phyloP scores from a whole-genome alignment of 495 filamentous ascomycete genomes.

The Tuber magnatum region DNA sequence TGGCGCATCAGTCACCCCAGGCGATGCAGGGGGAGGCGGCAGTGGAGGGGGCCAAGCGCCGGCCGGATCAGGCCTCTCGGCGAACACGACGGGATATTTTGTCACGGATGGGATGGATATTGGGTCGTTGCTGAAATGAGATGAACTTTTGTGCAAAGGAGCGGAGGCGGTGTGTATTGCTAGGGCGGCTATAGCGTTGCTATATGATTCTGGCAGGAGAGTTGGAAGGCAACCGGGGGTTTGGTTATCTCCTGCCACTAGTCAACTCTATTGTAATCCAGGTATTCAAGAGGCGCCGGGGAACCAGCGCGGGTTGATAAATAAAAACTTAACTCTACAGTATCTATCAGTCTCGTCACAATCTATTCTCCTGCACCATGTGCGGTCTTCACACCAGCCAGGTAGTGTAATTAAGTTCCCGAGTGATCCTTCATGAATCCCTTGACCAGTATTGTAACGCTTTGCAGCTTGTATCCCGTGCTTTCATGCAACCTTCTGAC shows the following conservation, averaged over 20 bases:
- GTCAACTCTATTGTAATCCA: background rate
- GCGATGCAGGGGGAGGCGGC: conserved; percentile 14
- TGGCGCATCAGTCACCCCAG: conserved; percentile 4
- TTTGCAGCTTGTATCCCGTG: background rate
- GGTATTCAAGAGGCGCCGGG: background rate
- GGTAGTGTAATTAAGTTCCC: background rate
- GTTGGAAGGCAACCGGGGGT: background rate
- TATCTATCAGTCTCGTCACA: background rate
- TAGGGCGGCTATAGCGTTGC: background rate
- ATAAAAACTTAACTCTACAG: background rate
- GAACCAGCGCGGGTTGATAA: background rate
- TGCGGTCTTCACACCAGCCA: background rate
- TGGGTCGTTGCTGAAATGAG: background rate
- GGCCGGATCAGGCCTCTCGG: background rate
- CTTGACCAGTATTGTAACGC: background rate
- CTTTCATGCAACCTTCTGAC: background rate
- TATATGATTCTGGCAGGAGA: background rate
- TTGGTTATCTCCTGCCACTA: background rate
- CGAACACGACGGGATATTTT: conserved; percentile 10
- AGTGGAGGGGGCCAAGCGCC: conserved; percentile 13
- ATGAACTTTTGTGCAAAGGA: background rate
- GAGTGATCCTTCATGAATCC: background rate
- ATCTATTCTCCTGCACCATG: background rate
- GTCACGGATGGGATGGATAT: background rate
- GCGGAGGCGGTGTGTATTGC: background rate